Evolutionary conservation across 768 basidiomycete species (phyloP).

Genomic region (Leccinum disarticulatum): DNA sequence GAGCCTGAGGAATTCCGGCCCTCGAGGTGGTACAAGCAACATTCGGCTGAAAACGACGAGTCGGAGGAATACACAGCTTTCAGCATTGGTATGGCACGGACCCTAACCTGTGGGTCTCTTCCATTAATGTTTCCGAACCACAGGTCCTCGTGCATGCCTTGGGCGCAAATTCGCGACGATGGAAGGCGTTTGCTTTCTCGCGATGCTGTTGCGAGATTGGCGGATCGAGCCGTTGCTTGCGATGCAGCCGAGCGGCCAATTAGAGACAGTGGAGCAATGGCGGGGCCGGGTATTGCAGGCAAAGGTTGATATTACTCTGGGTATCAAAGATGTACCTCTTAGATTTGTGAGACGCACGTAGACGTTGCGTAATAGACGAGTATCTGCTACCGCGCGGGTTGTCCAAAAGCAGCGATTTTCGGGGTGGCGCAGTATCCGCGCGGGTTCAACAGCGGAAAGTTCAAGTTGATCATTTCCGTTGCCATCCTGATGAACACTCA

Average conservation of each 20-base stretch:
- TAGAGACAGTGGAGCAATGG: slow-evolving; percentile 24
- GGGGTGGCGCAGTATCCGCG: slow-evolving; percentile 5
- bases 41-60: slow-evolving; percentile 6
- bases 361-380: too few relatives aligned
- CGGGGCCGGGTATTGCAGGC: slow-evolving; percentile 23
- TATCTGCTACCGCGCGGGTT: neutral
- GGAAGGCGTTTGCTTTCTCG: slow-evolving; percentile 54
- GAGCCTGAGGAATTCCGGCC: slow-evolving; percentile 38
- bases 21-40: slow-evolving; percentile 37
- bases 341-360: slow-evolving; percentile 18
- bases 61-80: slow-evolving; percentile 23
- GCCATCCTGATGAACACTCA: slow-evolving; percentile 19
- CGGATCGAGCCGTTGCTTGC: slow-evolving; percentile 45
- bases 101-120: neutral
- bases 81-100: slow-evolving; percentile 19
- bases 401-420: slow-evolving; percentile 12
- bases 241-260: slow-evolving; percentile 7
- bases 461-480: too few relatives aligned
- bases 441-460: slow-evolving; percentile 3
- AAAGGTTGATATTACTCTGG: slow-evolving; percentile 13
- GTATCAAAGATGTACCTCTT: slow-evolving; percentile 24
- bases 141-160: slow-evolving; percentile 52
- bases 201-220: slow-evolving; percentile 53
- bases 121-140: neutral
- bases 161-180: slow-evolving; percentile 55